phyloP scores from a whole-genome alignment of 257 asterid genomes.

The Solanum paucissectum region DNA sequence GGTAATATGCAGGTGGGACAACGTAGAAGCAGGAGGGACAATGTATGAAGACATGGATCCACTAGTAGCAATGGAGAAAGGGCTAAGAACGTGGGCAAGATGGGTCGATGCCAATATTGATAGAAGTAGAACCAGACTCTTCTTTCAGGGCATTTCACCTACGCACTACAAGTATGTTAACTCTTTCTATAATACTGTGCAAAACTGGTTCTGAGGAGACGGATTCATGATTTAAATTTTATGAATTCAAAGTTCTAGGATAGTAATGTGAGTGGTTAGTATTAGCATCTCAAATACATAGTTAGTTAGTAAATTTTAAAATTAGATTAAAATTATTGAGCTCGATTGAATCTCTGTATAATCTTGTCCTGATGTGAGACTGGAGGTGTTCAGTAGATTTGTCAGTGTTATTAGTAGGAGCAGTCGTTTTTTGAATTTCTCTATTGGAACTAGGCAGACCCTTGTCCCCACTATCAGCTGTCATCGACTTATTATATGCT shows the following conservation, averaged over 20 bases:
- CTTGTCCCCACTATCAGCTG: background rate
- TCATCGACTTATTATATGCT: background rate
- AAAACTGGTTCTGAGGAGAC: too few species aligned
- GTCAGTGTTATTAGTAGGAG: background rate
- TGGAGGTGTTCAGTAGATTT: background rate
- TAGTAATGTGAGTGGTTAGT: too few species aligned
- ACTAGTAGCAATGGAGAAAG: constrained; percentile 56
- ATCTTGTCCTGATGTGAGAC: background rate
- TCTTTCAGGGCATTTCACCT: constrained; percentile 90
- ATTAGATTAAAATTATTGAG: too few species aligned
- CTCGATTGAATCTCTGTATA: too few species aligned
- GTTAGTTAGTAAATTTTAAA: too few species aligned
- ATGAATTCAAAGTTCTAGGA: too few species aligned
- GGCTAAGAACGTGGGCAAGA: constrained; percentile 77
- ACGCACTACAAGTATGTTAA: constrained; percentile 71
- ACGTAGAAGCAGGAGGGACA: constrained; percentile 62
- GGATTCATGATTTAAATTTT: too few species aligned
- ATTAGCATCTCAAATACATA: too few species aligned
- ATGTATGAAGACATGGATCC: constrained; percentile 73
- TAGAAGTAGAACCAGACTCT: constrained; percentile 39
- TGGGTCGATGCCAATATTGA: constrained; percentile 79
- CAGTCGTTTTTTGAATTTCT: background rate
- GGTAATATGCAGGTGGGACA: constrained; percentile 68
- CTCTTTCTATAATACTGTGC: background rate
- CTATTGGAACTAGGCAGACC: background rate